Evolutionary conservation across 345 rosid genomes (phyloP).

Genomic region (Arabidopsis suecica): DNA sequence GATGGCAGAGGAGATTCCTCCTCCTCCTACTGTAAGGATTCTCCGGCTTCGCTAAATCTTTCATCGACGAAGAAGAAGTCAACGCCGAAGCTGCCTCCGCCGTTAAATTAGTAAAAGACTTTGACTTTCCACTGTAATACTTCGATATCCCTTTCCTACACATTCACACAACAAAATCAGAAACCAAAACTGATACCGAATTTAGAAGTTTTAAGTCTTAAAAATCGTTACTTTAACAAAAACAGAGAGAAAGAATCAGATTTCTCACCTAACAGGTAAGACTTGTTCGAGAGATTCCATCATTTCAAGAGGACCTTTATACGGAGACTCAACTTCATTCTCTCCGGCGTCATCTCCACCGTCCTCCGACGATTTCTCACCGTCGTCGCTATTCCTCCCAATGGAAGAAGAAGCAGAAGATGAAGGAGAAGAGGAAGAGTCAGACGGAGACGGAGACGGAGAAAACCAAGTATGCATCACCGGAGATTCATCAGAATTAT

Average conservation of each 20-base stretch:
- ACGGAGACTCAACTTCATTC: constrained; percentile 66
- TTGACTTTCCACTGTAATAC: constrained; percentile 84
- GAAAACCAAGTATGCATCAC: background rate
- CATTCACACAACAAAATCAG: constrained; percentile 1
- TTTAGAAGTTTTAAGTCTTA: background rate
- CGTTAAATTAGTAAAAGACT: constrained; percentile 67
- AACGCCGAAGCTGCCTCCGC: constrained; percentile 59
- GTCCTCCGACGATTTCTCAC: constrained; percentile 40
- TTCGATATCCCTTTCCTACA: constrained; percentile 84
- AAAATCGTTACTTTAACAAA: background rate
- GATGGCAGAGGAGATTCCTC: constrained; percentile 62
- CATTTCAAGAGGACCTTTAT: constrained; percentile 56
- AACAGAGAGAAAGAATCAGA: background rate
- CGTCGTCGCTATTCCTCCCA: constrained; percentile 63
- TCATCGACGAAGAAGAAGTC: constrained; percentile 50
- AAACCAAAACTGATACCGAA: background rate
- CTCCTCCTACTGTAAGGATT: constrained; percentile 62
- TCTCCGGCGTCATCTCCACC: constrained; percentile 50
- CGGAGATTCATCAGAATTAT: constrained; percentile 22
- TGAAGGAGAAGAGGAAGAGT: constrained; percentile 36
- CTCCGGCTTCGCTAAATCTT: constrained; percentile 79
- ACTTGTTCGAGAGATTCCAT: constrained; percentile 70
- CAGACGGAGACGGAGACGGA: constrained; percentile 39
- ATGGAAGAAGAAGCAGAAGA: constrained; percentile 62
- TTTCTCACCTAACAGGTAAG: constrained; percentile 62